Conservation (phyloP, 345 rosid genomes). For the Dimocarpus longan region DNA sequence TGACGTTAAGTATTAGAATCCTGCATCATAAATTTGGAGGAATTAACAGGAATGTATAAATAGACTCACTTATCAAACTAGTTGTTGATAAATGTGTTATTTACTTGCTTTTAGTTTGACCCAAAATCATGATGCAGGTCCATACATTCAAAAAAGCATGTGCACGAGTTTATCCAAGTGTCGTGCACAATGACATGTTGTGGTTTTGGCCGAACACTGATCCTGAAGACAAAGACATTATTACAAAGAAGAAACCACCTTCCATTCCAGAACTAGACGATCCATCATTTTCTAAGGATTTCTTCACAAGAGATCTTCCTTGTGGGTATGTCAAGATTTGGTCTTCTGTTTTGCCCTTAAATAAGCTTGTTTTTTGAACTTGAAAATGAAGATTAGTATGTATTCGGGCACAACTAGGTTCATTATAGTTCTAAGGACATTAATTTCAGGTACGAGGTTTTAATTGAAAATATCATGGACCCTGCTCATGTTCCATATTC, state of each 20-base stretch:
- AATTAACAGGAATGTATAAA: too few species aligned
- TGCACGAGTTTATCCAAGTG: slow-evolving; percentile 70
- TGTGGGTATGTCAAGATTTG: slow-evolving; percentile 54
- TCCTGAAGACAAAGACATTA: slow-evolving; percentile 65
- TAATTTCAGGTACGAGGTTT: slow-evolving; percentile 71
- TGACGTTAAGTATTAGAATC: too few species aligned
- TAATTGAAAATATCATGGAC: slow-evolving; percentile 87
- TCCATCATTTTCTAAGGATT: slow-evolving; percentile 66
- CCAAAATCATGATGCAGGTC: slow-evolving; percentile 44
- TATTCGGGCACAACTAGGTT: too few species aligned
- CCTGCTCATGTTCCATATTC: slow-evolving; percentile 95
- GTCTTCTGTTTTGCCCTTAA: background rate
- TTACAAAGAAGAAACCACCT: slow-evolving; percentile 70
- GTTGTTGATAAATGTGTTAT: background rate
- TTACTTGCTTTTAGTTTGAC: background rate
- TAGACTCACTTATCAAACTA: background rate
- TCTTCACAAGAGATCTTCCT: slow-evolving; percentile 66
- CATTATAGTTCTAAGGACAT: background rate
- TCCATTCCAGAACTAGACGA: slow-evolving; percentile 74
- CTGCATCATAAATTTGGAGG: too few species aligned
- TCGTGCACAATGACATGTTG: slow-evolving; percentile 71
- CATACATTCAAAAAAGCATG: slow-evolving; percentile 77
- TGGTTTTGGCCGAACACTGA: slow-evolving; percentile 98
- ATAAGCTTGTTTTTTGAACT: background rate
- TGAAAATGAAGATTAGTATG: background rate